Percentiles rank a stretch among this genome's conserved stretches.
Conservation (phyloP, 2,329 filamentous ascomycete genomes). For the Xylariaceae sp. region DNA sequence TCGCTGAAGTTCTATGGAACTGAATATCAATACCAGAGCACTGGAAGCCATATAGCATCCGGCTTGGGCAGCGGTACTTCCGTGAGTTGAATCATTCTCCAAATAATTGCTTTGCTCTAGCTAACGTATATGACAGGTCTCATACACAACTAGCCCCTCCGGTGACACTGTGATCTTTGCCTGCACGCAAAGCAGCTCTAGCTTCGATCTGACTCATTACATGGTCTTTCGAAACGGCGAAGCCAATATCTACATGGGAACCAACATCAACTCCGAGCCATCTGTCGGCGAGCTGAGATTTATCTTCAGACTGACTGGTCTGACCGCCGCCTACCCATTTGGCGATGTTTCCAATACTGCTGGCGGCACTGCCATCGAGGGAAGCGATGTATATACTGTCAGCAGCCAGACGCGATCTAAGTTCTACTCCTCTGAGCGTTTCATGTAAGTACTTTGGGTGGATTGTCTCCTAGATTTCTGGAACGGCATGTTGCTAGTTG, state of each 20-base stretch:
- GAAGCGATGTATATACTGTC: slow-evolving; percentile 46
- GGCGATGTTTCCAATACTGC: slow-evolving; percentile 46
- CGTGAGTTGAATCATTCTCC: slow-evolving; percentile 33
- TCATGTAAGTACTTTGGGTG: slow-evolving; percentile 38
- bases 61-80: slow-evolving; percentile 43
- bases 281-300: slow-evolving; percentile 50
- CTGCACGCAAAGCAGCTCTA: slow-evolving; percentile 46
- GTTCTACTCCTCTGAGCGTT: slow-evolving; percentile 60
- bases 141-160: slow-evolving; percentile 25
- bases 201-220: slow-evolving; percentile 49
- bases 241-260: slow-evolving; percentile 49
- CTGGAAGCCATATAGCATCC: slow-evolving; percentile 51
- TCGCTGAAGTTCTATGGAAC: slow-evolving; percentile 49
- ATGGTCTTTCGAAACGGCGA: slow-evolving; percentile 50
- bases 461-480: too few relatives aligned
- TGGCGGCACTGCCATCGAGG: slow-evolving; percentile 48
- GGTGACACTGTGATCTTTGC: slow-evolving; percentile 52
- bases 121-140: slow-evolving; percentile 36
- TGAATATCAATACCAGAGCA: slow-evolving; percentile 48
- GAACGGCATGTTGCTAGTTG: too few relatives aligned
- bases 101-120: slow-evolving; percentile 31
- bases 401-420: slow-evolving; percentile 57
- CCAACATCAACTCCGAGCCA: slow-evolving; percentile 48
- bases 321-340: slow-evolving; percentile 40
- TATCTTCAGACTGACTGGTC: slow-evolving; percentile 38